phyloP scores from a whole-genome alignment of 179 eudicot species.

The Actinidia polygama region DNA sequence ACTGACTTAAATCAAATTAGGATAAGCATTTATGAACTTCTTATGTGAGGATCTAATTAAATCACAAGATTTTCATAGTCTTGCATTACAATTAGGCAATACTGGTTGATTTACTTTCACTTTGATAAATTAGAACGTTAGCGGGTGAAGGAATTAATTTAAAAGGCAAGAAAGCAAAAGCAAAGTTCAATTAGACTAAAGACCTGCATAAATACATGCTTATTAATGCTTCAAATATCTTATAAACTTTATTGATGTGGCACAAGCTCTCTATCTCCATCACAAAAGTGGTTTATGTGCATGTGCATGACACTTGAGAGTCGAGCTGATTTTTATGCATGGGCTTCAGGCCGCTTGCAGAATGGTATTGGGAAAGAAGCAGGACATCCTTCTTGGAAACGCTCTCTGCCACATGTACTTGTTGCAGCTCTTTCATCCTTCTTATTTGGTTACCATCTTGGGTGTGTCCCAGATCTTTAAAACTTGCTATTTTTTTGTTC shows the following conservation, averaged over 20 bases:
- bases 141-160: neutral
- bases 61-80: neutral
- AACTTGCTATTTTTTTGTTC: neutral
- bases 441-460: conserved; percentile 88
- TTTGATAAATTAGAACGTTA: neutral
- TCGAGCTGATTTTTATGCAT: conserved; percentile 17
- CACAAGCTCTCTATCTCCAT: neutral
- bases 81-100: neutral
- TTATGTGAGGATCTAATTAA: neutral
- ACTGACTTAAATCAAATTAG: neutral
- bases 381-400: conserved; percentile 74
- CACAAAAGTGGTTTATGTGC: neutral
- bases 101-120: neutral
- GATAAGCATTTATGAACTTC: neutral
- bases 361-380: conserved; percentile 50
- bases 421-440: conserved; percentile 79
- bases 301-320: neutral
- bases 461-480: conserved; percentile 50
- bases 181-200: neutral
- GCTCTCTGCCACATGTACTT: conserved; percentile 75
- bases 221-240: neutral
- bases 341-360: conserved; percentile 50
- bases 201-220: neutral
- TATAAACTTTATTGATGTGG: conserved; percentile 1
- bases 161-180: neutral